A percentile compares a stretch with the other conserved stretches of the same genome.
phyloP scores from a whole-genome alignment of 129 eudicot species.

The Pittosporum tobira region DNA sequence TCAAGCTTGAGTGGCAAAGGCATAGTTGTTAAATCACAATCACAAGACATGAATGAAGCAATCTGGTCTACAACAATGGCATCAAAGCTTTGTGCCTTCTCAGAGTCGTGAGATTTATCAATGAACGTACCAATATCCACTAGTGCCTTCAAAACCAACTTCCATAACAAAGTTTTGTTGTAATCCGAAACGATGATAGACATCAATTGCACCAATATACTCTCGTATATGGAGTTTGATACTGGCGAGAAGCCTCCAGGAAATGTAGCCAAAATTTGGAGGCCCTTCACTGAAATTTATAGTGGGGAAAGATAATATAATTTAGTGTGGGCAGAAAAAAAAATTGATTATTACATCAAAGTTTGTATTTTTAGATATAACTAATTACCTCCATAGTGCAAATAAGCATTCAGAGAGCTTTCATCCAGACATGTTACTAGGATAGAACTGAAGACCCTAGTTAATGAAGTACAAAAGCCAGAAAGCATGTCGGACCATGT shows the following conservation, averaged over 20 bases:
- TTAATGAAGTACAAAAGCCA: constrained; percentile 33
- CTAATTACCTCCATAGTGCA: constrained; percentile 39
- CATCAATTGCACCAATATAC: constrained; percentile 47
- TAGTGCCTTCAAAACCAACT: constrained; percentile 38
- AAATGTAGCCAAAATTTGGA: constrained; percentile 71
- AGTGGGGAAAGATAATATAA: background rate
- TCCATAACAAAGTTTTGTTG: constrained; percentile 44
- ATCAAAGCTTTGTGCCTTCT: constrained; percentile 47
- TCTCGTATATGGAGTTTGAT: constrained; percentile 47
- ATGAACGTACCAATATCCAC: constrained; percentile 50
- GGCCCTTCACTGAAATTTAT: constrained; percentile 58
- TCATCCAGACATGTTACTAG: constrained; percentile 36
- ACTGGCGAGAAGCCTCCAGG: constrained; percentile 54
- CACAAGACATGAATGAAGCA: constrained; percentile 38
- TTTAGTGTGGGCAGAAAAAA: background rate
- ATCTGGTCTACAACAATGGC: constrained; percentile 49
- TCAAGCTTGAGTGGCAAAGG: constrained; percentile 57
- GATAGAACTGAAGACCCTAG: constrained; percentile 26
- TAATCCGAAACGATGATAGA: constrained; percentile 32
- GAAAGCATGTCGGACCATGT: constrained; percentile 59
- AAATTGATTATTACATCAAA: background rate
- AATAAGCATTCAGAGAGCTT: constrained; percentile 24
- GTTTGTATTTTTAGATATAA: background rate
- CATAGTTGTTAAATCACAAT: constrained; percentile 48
- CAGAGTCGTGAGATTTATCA: constrained; percentile 40